phyloP scores from a whole-genome alignment of 2,329 filamentous ascomycete species.

The Colletotrichum neosansevieriae region DNA sequence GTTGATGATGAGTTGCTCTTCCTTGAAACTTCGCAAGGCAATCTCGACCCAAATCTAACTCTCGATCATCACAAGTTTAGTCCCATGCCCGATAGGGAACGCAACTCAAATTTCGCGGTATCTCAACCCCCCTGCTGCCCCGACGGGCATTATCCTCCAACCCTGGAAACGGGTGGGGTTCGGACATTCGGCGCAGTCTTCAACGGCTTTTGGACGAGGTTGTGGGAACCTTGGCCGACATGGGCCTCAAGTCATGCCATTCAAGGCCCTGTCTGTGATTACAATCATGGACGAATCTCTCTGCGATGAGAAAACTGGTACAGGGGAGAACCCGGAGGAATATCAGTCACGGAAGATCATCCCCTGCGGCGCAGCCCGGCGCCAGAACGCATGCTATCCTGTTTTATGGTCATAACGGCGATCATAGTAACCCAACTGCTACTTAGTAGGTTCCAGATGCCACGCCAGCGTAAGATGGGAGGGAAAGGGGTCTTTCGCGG shows the following conservation, averaged over 20 bases:
- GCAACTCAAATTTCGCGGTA: too few relatives aligned
- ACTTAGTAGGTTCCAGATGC: neutral
- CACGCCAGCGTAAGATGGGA: too few relatives aligned
- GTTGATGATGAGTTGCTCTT: too few relatives aligned
- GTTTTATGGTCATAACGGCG: conserved; percentile 11
- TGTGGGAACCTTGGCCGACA: neutral
- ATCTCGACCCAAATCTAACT: too few relatives aligned
- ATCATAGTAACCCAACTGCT: neutral
- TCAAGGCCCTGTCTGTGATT: neutral
- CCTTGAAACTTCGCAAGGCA: too few relatives aligned
- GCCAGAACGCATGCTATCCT: neutral
- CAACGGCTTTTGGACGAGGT: neutral
- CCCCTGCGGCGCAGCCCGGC: neutral
- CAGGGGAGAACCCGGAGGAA: neutral
- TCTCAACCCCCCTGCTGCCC: neutral
- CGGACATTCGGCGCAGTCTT: neutral
- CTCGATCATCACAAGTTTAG: too few relatives aligned
- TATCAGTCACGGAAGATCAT: conserved; percentile 4
- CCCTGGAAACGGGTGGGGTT: neutral
- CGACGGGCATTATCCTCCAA: neutral
- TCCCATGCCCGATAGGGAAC: too few relatives aligned
- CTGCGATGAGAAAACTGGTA: neutral
- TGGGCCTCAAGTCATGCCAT: conserved; percentile 6
- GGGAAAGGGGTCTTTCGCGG: too few relatives aligned
- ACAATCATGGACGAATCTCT: neutral